Percentiles rank a stretch among this genome's conserved stretches.
Conservation (phyloP, 306 rosid species). For the Cicer arietinum region DNA sequence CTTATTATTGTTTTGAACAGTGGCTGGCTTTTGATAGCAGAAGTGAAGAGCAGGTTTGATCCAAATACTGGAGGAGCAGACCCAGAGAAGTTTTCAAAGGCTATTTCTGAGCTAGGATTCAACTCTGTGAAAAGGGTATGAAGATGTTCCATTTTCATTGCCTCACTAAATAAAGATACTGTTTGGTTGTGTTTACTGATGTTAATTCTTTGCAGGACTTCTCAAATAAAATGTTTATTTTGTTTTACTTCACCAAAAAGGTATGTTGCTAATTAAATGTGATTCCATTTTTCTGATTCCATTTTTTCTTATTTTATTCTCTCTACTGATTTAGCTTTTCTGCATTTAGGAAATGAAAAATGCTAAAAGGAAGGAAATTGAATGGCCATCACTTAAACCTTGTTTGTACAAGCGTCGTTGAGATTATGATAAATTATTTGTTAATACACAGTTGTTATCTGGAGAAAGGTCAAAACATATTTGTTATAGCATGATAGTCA, state of each 20-base stretch:
- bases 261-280: slow-evolving; percentile 43
- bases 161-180: background rate
- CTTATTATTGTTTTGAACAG: slow-evolving; percentile 49
- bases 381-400: slow-evolving; percentile 90
- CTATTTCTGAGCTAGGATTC: slow-evolving; percentile 79
- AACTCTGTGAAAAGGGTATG: slow-evolving; percentile 60
- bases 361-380: slow-evolving; percentile 59
- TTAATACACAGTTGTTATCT: background rate
- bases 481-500: background rate
- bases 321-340: slow-evolving; percentile 2
- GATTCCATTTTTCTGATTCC: slow-evolving; percentile 18
- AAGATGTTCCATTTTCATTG: slow-evolving; percentile 30
- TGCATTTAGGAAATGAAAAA: slow-evolving; percentile 63
- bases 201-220: slow-evolving; percentile 67
- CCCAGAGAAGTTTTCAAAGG: slow-evolving; percentile 68
- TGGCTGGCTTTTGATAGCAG: slow-evolving; percentile 94
- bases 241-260: slow-evolving; percentile 87
- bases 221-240: slow-evolving; percentile 87
- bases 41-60: slow-evolving; percentile 95
- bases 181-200: slow-evolving; percentile 48
- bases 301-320: slow-evolving; percentile 10
- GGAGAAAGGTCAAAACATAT: background rate
- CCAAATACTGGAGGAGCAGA: slow-evolving; percentile 90
- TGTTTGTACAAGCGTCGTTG: slow-evolving; percentile 93
- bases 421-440: slow-evolving; percentile 1